Base-by-base conservation (phyloP, 2,329 filamentous ascomycete genomes). In the Teratosphaeria viscida region DNA sequence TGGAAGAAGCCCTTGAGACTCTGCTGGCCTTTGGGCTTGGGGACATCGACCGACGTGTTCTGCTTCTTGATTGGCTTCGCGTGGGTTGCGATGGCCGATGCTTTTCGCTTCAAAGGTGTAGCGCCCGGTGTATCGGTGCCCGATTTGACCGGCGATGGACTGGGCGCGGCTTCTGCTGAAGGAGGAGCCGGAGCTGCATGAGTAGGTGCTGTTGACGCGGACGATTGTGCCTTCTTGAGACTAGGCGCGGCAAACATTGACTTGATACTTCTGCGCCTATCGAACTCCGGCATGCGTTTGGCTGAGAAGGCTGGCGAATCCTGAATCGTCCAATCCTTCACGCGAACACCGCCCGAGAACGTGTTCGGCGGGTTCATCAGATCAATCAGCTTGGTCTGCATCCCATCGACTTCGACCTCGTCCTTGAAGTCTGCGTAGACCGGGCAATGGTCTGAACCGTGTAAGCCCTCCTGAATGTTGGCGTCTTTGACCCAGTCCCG, bases 371-470 rank as follows among this genome's bases (percentile, higher is more conserved):
- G 87, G 65, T 94, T 96, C 81, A 96, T 83, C 56, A 94, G 72
- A 68, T 96, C 90, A 32, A 79, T 73, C 65, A 85, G 72, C 2
- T 81, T 71, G 54, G 82, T 73, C 53, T 76, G 67, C 0, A 77
- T 81, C 14, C 79, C 73, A 5, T 81, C 65, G 0, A 69, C 67
- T 3, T 35, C 37, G 1, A 96, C 82, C 2, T 69, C 77, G 39
- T 92, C 84, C 19, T 85, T 84, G 27, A 95, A 78, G 2, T 82
- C 80, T 0, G 86, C 90, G 72, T 88, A 97, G 1, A 97, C 92
- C 0, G 94, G 94, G 67, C 94, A 99, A 73, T 99, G 94, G 70
- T 99, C 94, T 1, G 92, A 97, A 0, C 94, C 94, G 77, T 95
- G 87, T 26, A 97, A 77, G 0, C 92, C 92, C 73, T 96, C 90